Evolutionary conservation across 805 yeast species (phyloP).

Genomic region (Dipodascopsis uninucleata): DNA sequence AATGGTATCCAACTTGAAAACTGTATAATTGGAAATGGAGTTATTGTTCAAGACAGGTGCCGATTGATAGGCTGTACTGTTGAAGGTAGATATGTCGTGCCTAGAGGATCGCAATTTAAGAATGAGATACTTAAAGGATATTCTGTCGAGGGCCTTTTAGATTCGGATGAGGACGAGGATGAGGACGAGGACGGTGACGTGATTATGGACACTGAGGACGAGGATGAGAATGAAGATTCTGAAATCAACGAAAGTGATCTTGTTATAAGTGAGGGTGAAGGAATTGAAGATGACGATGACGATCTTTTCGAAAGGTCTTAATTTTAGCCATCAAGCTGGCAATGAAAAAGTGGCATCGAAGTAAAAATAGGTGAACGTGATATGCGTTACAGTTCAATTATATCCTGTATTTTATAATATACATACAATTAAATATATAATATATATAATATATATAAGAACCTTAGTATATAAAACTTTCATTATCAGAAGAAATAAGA

Average conservation of each 20-base stretch:
- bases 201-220: conserved; percentile 4
- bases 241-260: conserved; percentile 22
- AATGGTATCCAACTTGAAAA: conserved; percentile 78
- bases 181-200: conserved; percentile 19
- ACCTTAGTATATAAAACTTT: no score
- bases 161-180: conserved; percentile 23
- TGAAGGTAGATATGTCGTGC: conserved; percentile 72
- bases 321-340: no score
- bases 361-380: neutral
- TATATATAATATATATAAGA: no score
- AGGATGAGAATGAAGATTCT: conserved; percentile 14
- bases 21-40: conserved; percentile 74
- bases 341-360: no score
- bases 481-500: no score
- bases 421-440: no score
- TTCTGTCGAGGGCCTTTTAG: conserved; percentile 38
- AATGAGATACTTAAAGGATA: conserved; percentile 38
- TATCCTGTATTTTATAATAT: conserved; percentile 1
- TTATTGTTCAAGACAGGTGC: conserved; percentile 58
- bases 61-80: conserved; percentile 77
- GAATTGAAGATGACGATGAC: conserved; percentile 25
- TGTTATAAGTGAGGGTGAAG: conserved; percentile 24
- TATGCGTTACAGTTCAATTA: neutral
- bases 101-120: conserved; percentile 46
- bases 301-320: conserved; percentile 19